Base-by-base conservation (phyloP, 768 basidiomycete genomes). In the Sarcodon aspratus region DNA sequence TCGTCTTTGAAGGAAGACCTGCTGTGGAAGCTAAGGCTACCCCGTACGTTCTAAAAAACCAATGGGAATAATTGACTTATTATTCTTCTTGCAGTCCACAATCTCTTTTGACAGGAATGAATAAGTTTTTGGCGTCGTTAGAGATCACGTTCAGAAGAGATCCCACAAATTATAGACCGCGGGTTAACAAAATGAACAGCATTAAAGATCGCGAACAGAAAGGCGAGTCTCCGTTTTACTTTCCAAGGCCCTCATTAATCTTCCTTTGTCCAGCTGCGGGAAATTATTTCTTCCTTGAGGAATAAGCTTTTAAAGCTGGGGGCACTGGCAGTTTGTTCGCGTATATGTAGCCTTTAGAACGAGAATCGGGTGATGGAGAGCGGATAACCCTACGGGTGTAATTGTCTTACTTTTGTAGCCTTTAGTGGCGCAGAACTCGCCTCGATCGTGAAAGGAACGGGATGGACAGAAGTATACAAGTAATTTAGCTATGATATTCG, bases 131-230 rank as follows among this genome's bases (percentile, higher is more conserved):
- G 50, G 86, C 88, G 1, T 91, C 87, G 9, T 73, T 99, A 11
- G 92, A 98, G 66, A 95, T 98, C 64, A 98, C 96, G 1, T 98
- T 98, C 82, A 77, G 96, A 52, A 83, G 96, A 57, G 96, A 99
- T 67, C 96, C 95, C 9, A 95, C 92, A 51, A 91, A 92, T 69
- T 92, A 79, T 73, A 76, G 89, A 37, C 89, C 89, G 35, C 80
- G 89, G 37, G 89, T 92, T 27, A 92, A 92, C 70, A 92, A 92
- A 68, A 58, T 77, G 48, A 67, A 88, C 64, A 86, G 84, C 65
- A 75, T 91, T 58, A 92, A 92, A 67, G 89, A 92, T 61, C 72
- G 85, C 50, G 89, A 92, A 64, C 89, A 92, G 67, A 92, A 91
- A 67, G 55, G 88, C 87, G 55, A 32, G 76, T 60, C 15, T 15